These are phyloP conservation scores for Porphyridium purpureum DNA, from an alignment of 23 red algal species.

Conservation along the genomic window DNA sequence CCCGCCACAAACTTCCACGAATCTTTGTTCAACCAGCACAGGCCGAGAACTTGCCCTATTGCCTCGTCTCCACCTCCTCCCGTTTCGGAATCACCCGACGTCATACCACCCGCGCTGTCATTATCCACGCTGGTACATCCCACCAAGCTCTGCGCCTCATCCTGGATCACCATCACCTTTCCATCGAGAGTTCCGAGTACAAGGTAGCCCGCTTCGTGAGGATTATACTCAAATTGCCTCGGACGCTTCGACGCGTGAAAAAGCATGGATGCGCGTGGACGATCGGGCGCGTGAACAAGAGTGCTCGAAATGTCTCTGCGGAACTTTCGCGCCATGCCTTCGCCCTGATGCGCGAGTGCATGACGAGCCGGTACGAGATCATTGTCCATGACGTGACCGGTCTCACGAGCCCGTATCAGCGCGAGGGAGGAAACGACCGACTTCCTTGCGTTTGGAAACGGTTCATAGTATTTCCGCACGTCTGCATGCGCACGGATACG, in stretches of 20 bases:
- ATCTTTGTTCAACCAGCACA: conserved; percentile 60
- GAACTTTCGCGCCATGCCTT: too few species aligned
- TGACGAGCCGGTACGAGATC: too few species aligned
- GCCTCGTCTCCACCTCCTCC: neutral
- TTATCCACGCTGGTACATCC: neutral
- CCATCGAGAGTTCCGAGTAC: conserved; percentile 70
- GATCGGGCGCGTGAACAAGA: too few species aligned
- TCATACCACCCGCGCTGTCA: neutral
- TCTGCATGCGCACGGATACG: too few species aligned
- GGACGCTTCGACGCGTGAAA: conserved; percentile 9
- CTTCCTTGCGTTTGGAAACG: too few species aligned
- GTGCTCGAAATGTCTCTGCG: too few species aligned
- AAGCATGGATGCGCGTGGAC: neutral
- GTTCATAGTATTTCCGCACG: too few species aligned
- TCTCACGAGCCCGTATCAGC: too few species aligned
- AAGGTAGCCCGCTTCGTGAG: conserved; percentile 28
- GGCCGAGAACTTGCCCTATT: conserved; percentile 15
- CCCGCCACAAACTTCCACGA: conserved; percentile 46
- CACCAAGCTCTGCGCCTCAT: conserved; percentile 18
- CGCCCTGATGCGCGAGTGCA: too few species aligned
- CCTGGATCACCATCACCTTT: conserved; percentile 36
- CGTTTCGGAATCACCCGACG: neutral
- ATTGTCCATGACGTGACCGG: too few species aligned
- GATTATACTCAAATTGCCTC: conserved; percentile 97
- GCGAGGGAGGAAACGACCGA: too few species aligned